A percentile compares a stretch with the other conserved stretches of the same genome.
Evolutionary conservation across 257 asterid species (phyloP).

Genomic region (Nicotiana attenuata): DNA sequence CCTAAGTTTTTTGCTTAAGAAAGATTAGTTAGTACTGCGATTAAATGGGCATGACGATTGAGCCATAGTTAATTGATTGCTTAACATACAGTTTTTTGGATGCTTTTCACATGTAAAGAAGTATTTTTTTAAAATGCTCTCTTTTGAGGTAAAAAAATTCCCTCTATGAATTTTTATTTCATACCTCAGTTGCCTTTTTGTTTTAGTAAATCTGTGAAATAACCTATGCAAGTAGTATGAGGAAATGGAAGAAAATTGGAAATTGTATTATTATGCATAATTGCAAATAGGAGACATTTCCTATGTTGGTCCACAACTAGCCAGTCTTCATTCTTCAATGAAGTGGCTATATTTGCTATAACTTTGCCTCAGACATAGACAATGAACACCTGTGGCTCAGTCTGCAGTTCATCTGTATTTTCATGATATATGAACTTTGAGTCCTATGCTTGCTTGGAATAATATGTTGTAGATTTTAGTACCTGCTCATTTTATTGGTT

Average conservation of each 20-base stretch:
- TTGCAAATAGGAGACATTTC: background rate
- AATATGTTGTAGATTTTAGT: background rate
- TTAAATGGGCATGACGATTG: background rate
- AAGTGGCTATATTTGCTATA: background rate
- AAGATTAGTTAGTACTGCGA: background rate
- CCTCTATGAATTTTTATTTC: background rate
- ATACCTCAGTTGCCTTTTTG: background rate
- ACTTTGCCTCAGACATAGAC: background rate
- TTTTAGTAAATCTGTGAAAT: background rate
- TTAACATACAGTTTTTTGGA: background rate
- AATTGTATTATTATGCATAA: background rate
- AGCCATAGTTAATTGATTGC: background rate
- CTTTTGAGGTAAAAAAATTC: background rate
- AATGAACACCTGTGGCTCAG: background rate
- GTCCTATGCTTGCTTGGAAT: slow-evolving; percentile 1
- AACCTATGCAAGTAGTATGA: background rate
- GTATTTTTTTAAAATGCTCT: background rate
- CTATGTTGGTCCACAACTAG: background rate
- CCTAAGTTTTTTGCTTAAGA: background rate
- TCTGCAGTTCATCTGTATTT: background rate
- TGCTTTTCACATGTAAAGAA: background rate
- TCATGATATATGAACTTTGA: background rate
- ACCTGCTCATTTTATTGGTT: background rate
- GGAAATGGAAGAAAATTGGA: background rate
- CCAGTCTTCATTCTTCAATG: background rate